These are phyloP conservation scores for Lophiotrema nucula DNA, from an alignment of 495 filamentous ascomycete species.

Conservation along the genomic window DNA sequence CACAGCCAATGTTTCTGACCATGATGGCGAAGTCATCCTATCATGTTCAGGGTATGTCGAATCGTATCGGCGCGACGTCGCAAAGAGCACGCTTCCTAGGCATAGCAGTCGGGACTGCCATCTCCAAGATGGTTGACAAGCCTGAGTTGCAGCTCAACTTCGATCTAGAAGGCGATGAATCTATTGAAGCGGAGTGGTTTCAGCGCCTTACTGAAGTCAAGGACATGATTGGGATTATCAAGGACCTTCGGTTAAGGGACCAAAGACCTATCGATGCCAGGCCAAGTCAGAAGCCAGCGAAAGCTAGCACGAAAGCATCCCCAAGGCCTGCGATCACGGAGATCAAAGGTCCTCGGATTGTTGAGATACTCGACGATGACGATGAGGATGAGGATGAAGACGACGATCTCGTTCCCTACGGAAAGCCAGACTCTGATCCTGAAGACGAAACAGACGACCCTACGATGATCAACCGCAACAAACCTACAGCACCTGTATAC, in stretches of 20 bases:
- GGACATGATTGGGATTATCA: slow-evolving; percentile 63
- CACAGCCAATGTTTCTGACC: slow-evolving; percentile 57
- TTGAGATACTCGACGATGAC: slow-evolving; percentile 45
- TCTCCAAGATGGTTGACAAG: slow-evolving; percentile 79
- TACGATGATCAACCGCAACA: slow-evolving; percentile 76
- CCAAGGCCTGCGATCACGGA: slow-evolving; percentile 56
- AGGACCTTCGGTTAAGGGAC: slow-evolving; percentile 28
- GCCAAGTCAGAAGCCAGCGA: slow-evolving; percentile 1
- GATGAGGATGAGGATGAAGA: slow-evolving; percentile 65
- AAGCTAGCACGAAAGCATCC: background rate
- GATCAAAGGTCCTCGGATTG: slow-evolving; percentile 49
- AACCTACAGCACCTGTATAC: slow-evolving; percentile 85
- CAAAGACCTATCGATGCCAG: background rate
- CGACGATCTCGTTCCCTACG: slow-evolving; percentile 76
- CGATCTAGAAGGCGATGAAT: slow-evolving; percentile 73
- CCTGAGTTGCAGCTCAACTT: slow-evolving; percentile 74
- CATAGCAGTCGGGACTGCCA: slow-evolving; percentile 80
- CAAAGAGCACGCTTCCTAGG: slow-evolving; percentile 76
- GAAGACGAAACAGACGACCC: slow-evolving; percentile 92
- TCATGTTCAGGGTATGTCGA: slow-evolving; percentile 79
- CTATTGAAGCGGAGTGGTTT: slow-evolving; percentile 75
- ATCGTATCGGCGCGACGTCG: slow-evolving; percentile 76
- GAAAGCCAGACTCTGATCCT: slow-evolving; percentile 87
- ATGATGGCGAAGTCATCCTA: slow-evolving; percentile 65
- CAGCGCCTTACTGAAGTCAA: slow-evolving; percentile 59